These are phyloP conservation scores for Austroboletus niveus DNA, from an alignment of 1,284 basidiomycete species.

Conservation along the genomic window DNA sequence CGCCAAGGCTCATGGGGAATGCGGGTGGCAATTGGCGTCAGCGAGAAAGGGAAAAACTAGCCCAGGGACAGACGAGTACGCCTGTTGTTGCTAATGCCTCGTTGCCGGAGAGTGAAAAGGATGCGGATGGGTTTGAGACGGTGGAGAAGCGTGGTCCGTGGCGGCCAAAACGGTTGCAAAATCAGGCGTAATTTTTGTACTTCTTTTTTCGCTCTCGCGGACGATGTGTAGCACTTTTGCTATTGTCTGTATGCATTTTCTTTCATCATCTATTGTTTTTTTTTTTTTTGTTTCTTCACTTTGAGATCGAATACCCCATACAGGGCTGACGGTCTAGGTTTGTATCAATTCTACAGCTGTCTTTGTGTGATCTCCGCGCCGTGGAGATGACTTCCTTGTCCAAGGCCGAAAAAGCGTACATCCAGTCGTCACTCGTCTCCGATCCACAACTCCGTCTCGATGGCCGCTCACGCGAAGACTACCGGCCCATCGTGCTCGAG, in stretches of 20 bases:
- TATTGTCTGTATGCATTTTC: no score
- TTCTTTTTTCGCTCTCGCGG: no score
- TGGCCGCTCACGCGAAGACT: constrained; percentile 63
- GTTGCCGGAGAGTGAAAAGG: constrained; percentile 41
- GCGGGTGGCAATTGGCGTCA: constrained; percentile 52
- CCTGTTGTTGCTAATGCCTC: constrained; percentile 35
- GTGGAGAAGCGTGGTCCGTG: constrained; percentile 49
- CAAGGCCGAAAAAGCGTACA: constrained; percentile 75
- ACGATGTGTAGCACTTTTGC: no score
- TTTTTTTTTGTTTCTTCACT: no score
- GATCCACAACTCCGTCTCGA: constrained; percentile 60
- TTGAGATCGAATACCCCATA: no score
- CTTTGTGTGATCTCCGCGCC: no score
- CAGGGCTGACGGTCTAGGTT: no score
- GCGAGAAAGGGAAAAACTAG: constrained; percentile 38
- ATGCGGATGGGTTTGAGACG: constrained; percentile 72
- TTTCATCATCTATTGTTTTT: no score
- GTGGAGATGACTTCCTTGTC: constrained; percentile 39
- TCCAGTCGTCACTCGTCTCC: constrained; percentile 58
- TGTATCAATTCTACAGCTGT: no score
- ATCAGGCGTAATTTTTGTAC: constrained; percentile 4
- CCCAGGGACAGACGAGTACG: constrained; percentile 21
- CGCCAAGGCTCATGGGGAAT: constrained; percentile 37
- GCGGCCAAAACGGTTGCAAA: constrained; percentile 36
- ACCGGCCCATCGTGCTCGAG: constrained; percentile 65